Percentiles rank a stretch among this genome's conserved stretches.
Conservation (phyloP, 140 eudicot species). For the Eryngium alpinum region DNA sequence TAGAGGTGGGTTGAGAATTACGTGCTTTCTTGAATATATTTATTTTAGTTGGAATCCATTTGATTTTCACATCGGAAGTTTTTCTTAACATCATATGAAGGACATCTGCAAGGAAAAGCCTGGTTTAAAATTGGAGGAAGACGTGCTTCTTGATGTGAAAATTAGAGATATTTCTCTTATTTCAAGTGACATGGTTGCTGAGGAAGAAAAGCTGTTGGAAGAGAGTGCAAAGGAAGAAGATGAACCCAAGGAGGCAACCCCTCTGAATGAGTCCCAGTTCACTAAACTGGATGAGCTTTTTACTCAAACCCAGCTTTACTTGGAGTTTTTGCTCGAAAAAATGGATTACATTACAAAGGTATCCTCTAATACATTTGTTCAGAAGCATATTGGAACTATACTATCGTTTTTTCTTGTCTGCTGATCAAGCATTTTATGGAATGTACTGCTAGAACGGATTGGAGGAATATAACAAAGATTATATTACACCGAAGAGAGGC, state of each 20-base stretch:
- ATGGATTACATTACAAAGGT: conserved; percentile 84
- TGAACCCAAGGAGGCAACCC: conserved; percentile 40
- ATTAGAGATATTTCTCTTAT: conserved; percentile 55
- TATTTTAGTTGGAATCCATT: not conserved
- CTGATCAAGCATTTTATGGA: conserved; percentile 8
- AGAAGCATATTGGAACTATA: not conserved
- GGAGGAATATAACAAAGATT: conserved; percentile 41
- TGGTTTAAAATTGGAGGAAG: conserved; percentile 45
- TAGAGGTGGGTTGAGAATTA: not conserved
- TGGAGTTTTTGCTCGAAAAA: conserved; percentile 87
- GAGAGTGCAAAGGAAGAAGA: conserved; percentile 51
- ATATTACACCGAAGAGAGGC: conserved; percentile 51
- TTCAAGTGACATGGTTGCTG: conserved; percentile 51
- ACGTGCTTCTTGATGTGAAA: conserved; percentile 38
- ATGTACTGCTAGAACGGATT: conserved; percentile 46
- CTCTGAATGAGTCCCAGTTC: conserved; percentile 60
- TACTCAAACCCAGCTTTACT: conserved; percentile 83
- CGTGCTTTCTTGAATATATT: not conserved
- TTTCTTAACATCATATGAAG: conserved; percentile 23
- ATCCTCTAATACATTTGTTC: conserved; percentile 1
- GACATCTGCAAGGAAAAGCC: conserved; percentile 45
- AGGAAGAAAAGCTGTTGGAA: conserved; percentile 61
- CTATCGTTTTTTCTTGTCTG: conserved; percentile 9
- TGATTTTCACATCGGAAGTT: not conserved
- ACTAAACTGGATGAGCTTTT: conserved; percentile 87